phyloP scores from a whole-genome alignment of 2,329 filamentous ascomycete species.

The Aspergillus hortae region DNA sequence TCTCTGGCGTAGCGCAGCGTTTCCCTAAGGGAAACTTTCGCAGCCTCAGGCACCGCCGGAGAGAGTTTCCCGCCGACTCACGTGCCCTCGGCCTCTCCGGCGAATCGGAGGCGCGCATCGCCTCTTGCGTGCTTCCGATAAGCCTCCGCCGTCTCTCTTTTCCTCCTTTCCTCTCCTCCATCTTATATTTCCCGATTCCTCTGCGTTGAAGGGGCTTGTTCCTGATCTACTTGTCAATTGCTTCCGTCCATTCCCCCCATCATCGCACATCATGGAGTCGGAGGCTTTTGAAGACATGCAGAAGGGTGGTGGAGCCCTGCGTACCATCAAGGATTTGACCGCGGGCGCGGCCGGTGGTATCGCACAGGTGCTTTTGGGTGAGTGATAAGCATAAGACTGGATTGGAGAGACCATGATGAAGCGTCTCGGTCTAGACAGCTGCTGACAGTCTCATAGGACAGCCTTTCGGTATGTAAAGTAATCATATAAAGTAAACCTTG shows the following conservation, averaged over 20 bases:
- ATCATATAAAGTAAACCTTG: neutral
- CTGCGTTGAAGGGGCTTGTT: no score
- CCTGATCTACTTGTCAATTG: conserved; percentile 2
- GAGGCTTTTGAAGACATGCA: conserved; percentile 35
- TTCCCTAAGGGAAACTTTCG: conserved; percentile 16
- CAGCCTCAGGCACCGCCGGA: conserved; percentile 1
- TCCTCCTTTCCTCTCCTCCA: neutral
- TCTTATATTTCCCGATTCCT: conserved; percentile 4
- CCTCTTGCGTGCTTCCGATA: conserved; percentile 14
- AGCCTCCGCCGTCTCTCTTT: conserved; percentile 6
- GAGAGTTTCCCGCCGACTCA: conserved; percentile 20
- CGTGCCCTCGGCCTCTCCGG: conserved; percentile 27
- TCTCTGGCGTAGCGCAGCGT: conserved; percentile 9
- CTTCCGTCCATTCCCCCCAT: neutral
- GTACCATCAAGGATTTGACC: conserved; percentile 83
- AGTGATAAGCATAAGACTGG: conserved; percentile 30
- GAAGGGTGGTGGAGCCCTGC: conserved; percentile 42
- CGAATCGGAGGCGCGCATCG: conserved; percentile 28
- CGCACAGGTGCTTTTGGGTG: conserved; percentile 90
- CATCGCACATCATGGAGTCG: conserved; percentile 24
- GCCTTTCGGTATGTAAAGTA: conserved; percentile 56
- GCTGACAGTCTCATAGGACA: conserved; percentile 50
- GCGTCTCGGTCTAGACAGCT: neutral
- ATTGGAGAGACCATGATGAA: neutral
- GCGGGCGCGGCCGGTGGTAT: conserved; percentile 87